Conservation (phyloP, 805 yeast species). For the Saccharomyces eubayanus region DNA sequence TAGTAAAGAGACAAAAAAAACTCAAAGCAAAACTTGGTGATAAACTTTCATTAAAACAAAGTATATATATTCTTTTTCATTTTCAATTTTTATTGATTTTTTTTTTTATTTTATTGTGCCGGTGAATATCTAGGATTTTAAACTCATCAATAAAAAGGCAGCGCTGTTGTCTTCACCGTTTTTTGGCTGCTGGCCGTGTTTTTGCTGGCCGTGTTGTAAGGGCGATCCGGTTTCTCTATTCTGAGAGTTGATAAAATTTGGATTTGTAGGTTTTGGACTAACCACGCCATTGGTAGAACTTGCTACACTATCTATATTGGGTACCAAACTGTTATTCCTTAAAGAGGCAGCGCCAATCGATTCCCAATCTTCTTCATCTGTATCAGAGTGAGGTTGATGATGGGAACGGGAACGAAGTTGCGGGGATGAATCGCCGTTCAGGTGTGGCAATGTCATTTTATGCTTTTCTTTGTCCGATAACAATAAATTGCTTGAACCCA, state of each 20-base stretch:
- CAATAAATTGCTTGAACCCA: background rate
- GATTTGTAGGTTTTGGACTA: slow-evolving; percentile 6
- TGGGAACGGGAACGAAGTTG: slow-evolving; percentile 21
- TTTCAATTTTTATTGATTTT: background rate
- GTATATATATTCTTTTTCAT: background rate
- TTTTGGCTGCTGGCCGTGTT: slow-evolving; percentile 2
- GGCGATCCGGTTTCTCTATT: slow-evolving; percentile 7
- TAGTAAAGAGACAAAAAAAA: background rate
- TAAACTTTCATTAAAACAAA: background rate
- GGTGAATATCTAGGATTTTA: slow-evolving; percentile 19
- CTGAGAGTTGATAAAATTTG: slow-evolving; percentile 4
- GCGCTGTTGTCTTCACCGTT: slow-evolving; percentile 21
- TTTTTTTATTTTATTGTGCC: background rate
- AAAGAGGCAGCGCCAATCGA: slow-evolving; percentile 73
- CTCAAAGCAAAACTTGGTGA: background rate
- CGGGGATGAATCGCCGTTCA: slow-evolving; percentile 22
- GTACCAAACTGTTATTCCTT: slow-evolving; percentile 28
- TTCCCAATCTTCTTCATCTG: slow-evolving; percentile 98
- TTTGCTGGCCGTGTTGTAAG: slow-evolving; percentile 1
- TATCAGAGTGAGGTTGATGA: slow-evolving; percentile 43
- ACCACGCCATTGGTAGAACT: slow-evolving; percentile 13
- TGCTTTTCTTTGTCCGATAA: background rate
- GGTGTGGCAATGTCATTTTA: slow-evolving; percentile 2
- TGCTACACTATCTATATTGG: slow-evolving; percentile 11
- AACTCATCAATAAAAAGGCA: slow-evolving; percentile 26